These are phyloP conservation scores for Nakaseomyces glabratus DNA, from an alignment of 1,139 yeast species.

Conservation along the genomic window DNA sequence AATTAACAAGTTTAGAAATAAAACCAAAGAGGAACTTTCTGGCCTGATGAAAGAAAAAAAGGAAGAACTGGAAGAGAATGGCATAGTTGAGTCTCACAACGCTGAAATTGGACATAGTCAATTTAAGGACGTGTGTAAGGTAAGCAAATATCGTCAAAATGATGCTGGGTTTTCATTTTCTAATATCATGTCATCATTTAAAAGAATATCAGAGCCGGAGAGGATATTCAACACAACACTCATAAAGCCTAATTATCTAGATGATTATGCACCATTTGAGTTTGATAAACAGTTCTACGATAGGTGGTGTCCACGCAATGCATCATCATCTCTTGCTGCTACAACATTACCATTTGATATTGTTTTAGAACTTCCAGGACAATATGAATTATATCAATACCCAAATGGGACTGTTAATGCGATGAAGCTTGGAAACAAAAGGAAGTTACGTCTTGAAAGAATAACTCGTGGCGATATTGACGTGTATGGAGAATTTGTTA, in stretches of 20 bases:
- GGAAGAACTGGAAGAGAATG: no score
- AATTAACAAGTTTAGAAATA: no score
- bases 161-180: no score
- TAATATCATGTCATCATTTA: slow-evolving; percentile 35
- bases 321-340: slow-evolving; percentile 9
- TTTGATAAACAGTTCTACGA: slow-evolving; percentile 18
- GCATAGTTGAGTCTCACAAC: no score
- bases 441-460: slow-evolving; percentile 21
- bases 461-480: slow-evolving; percentile 16
- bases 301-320: slow-evolving; percentile 14
- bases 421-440: slow-evolving; percentile 14
- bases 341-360: slow-evolving; percentile 21
- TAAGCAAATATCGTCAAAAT: no score
- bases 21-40: no score
- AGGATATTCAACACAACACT: slow-evolving; percentile 32
- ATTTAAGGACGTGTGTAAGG: no score
- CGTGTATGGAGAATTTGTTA: slow-evolving; percentile 16
- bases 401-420: not conserved
- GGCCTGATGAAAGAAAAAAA: no score
- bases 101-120: no score
- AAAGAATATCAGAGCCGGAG: slow-evolving; percentile 38
- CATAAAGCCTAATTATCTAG: slow-evolving; percentile 32
- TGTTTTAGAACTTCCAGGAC: slow-evolving; percentile 14
- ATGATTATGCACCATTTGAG: slow-evolving; percentile 16
- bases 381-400: slow-evolving; percentile 1